These are phyloP conservation scores for Solanum hybrid DNA, from an alignment of 305 asterid genomes.

Conservation along the genomic window DNA sequence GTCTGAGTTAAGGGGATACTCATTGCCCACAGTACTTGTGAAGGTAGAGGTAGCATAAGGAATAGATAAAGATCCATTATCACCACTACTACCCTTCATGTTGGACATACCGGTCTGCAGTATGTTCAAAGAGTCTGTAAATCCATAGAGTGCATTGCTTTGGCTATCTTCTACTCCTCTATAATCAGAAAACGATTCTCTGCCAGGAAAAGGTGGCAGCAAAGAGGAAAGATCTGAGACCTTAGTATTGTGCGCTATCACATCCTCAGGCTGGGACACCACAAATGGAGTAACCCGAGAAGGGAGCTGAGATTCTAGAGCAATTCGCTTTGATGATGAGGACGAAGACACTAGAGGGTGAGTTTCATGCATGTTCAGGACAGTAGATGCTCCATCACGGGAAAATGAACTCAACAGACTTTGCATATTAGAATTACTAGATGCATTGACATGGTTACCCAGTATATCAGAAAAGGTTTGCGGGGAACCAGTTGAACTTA, in stretches of 20 bases:
- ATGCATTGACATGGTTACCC: constrained; percentile 41
- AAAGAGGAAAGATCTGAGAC: constrained; percentile 53
- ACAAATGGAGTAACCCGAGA: constrained; percentile 47
- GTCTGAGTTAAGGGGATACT: constrained; percentile 57
- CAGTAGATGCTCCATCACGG: constrained; percentile 41
- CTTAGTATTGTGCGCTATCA: constrained; percentile 38
- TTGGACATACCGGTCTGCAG: constrained; percentile 40
- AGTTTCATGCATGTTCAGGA: constrained; percentile 35
- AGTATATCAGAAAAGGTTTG: constrained; percentile 52
- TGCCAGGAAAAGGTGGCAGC: constrained; percentile 59
- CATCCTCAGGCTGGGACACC: constrained; percentile 45
- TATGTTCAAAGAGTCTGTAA: constrained; percentile 38
- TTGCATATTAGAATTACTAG: constrained; percentile 52
- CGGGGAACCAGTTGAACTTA: constrained; percentile 44
- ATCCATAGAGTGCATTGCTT: constrained; percentile 49
- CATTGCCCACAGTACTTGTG: constrained; percentile 36
- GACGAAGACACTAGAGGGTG: constrained; percentile 43
- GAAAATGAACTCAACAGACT: constrained; percentile 57
- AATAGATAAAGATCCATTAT: constrained; percentile 42
- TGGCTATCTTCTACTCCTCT: constrained; percentile 44
- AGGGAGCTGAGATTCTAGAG: constrained; percentile 57
- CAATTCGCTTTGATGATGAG: constrained; percentile 58
- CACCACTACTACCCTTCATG: constrained; percentile 33
- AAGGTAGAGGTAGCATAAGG: constrained; percentile 49
- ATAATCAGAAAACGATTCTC: constrained; percentile 48